phyloP scores from a whole-genome alignment of 75 land plant species.

The Isoetes taiwanensis region DNA sequence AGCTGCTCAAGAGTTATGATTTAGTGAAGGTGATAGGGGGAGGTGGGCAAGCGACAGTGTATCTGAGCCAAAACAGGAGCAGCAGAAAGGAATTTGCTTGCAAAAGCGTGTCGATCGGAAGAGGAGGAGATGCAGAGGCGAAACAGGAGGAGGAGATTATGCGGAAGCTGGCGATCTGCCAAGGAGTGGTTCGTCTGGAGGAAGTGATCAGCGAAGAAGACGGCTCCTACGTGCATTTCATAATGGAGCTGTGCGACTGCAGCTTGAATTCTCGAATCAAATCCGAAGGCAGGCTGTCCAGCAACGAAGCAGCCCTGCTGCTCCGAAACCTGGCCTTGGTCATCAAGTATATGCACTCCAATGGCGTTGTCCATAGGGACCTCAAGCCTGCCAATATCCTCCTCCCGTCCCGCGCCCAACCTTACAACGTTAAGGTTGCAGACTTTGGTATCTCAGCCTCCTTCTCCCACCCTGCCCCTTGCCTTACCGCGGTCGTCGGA shows the following conservation, averaged over 20 bases:
- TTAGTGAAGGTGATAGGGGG: no score
- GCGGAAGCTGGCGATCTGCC: no score
- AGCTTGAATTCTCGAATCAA: neutral
- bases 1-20: no score
- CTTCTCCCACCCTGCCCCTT: neutral
- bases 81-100: no score
- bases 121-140: no score
- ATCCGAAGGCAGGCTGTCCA: neutral
- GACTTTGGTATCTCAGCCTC: neutral
- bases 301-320: neutral
- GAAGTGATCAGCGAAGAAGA: no score
- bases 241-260: neutral
- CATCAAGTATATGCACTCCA: neutral
- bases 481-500: neutral
- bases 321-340: neutral
- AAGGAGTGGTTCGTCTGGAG: no score
- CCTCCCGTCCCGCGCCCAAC: neutral
- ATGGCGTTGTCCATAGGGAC: neutral
- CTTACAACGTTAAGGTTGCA: constrained; percentile 2
- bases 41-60: no score
- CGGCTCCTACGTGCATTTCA: no score
- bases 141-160: no score
- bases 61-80: no score
- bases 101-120: no score
- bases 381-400: constrained; percentile 3